Evolutionary conservation across 2,329 filamentous ascomycete species (phyloP), one percentile per base, ranked within the genome.

Genomic region (Beauveria bassiana): DNA sequence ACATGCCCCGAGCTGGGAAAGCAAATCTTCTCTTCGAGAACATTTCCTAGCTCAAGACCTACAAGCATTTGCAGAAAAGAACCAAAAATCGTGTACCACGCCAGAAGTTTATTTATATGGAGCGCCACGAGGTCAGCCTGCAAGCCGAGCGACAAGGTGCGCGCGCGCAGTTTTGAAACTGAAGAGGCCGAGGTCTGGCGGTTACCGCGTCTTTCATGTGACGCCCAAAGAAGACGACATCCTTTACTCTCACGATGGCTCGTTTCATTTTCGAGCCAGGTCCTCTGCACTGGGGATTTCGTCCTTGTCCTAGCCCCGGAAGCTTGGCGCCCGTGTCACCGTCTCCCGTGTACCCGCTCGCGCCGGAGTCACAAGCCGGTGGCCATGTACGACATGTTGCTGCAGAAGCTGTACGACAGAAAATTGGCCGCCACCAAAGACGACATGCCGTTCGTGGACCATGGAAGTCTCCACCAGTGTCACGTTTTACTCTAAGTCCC

Each of bases 291-390:
- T 73, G 71, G 71, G 57, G 57, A 62, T 43, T 46, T 72, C 22
- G 65, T 68, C 38, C 67, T 67, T 5, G 58, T 64, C 49, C 64
- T 72, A 38, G 70, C 70, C 1, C 64, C 64, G 70, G 60, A 68
- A 69, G 2, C 64, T 73, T 38, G 67, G 71, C 64, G 71, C 71
- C 50, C 65, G 69, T 14, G 64, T 72, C 46, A 71, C 70, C 1
- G 68, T 73, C 38, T 70, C 71, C 71, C 20, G 66, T 73, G 45
- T 72, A 72, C 49, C 72, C 72, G 8, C 65, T 73, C 31, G 71
- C 68, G 0, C 71, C 71, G 5, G 71, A 73, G 57, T 22, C 67
- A 67, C 47, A 65, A 65, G 22, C 64, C 73, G n/a, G 61, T 67
- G 62, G 68, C 68, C 42, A 71, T 72, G 65, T 73, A 71, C 45